phyloP scores from a whole-genome alignment of 805 yeast genomes.

The Yamadazyma scolyti region DNA sequence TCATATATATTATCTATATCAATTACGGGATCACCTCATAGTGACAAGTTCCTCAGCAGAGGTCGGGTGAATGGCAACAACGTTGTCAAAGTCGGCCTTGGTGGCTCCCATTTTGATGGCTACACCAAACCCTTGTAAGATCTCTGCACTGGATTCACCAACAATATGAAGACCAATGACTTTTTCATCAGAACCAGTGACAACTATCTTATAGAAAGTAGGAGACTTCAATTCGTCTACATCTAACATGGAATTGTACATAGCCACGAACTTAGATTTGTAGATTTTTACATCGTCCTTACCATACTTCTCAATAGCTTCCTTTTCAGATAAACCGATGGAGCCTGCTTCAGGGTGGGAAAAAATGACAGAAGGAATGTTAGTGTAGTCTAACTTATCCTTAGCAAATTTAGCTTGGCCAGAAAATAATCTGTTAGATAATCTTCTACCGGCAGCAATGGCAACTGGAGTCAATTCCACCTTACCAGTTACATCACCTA shows the following conservation, averaged over 20 bases:
- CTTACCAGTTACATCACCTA: conserved; percentile 93
- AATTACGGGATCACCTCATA: too few relatives aligned
- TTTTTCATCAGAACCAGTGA: conserved; percentile 79
- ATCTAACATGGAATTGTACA: conserved; percentile 86
- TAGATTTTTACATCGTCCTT: conserved; percentile 76
- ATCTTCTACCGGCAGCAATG: conserved; percentile 94
- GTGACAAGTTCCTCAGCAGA: conserved; percentile 98
- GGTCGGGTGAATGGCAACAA: conserved; percentile 98
- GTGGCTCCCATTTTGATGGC: conserved; percentile 99
- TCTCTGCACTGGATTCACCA: conserved; percentile 89
- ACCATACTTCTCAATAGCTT: conserved; percentile 78
- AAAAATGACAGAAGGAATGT: conserved; percentile 94
- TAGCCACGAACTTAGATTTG: conserved; percentile 78
- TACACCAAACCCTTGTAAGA: conserved; percentile 97
- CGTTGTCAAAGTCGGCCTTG: conserved; percentile 87
- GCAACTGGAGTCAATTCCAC: conserved; percentile 98
- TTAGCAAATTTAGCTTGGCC: conserved; percentile 69
- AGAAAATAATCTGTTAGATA: conserved; percentile 81
- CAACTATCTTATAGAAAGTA: conserved; percentile 79
- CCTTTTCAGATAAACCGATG: conserved; percentile 78
- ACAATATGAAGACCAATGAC: conserved; percentile 93
- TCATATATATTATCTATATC: too few relatives aligned
- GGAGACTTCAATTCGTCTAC: conserved; percentile 69
- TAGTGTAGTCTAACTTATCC: conserved; percentile 79
- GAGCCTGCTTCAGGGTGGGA: conserved; percentile 98